phyloP scores from a whole-genome alignment of 129 eudicot genomes.

The Saposhnikovia divaricata region DNA sequence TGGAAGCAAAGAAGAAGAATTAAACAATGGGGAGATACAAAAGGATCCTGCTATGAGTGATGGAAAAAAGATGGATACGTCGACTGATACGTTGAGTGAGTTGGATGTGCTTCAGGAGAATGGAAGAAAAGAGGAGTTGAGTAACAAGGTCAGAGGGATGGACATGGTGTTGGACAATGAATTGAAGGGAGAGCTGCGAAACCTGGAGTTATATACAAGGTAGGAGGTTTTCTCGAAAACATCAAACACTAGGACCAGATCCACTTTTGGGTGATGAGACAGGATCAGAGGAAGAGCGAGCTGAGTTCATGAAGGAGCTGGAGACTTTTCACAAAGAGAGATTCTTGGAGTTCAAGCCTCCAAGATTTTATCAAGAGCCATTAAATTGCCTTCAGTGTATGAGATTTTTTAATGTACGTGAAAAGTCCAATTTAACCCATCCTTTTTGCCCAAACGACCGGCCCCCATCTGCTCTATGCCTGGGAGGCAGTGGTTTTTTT shows the following conservation, averaged over 20 bases:
- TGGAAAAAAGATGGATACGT: background rate
- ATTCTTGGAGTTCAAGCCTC: too few relatives aligned
- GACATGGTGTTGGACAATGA: constrained; percentile 13
- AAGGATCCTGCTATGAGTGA: background rate
- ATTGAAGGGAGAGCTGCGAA: constrained; percentile 17
- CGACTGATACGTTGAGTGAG: background rate
- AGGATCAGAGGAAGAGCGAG: constrained; percentile 72
- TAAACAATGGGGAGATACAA: background rate
- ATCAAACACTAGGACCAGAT: constrained; percentile 37
- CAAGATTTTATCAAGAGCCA: too few relatives aligned
- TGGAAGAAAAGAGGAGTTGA: constrained; percentile 8
- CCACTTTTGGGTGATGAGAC: constrained; percentile 47
- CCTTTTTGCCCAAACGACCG: too few relatives aligned
- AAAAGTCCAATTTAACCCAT: too few relatives aligned
- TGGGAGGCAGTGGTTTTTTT: too few relatives aligned
- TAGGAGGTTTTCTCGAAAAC: constrained; percentile 27
- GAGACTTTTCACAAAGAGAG: too few relatives aligned
- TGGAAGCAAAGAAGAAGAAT: background rate
- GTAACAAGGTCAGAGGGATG: constrained; percentile 14
- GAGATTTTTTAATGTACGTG: too few relatives aligned
- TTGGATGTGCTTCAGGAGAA: background rate
- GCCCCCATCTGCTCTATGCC: too few relatives aligned
- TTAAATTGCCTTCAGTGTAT: too few relatives aligned
- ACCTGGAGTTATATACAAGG: constrained; percentile 14
- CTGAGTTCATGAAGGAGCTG: too few relatives aligned